Conservation (phyloP, 1,139 yeast genomes). For the Eremothecium sinecaudum region DNA sequence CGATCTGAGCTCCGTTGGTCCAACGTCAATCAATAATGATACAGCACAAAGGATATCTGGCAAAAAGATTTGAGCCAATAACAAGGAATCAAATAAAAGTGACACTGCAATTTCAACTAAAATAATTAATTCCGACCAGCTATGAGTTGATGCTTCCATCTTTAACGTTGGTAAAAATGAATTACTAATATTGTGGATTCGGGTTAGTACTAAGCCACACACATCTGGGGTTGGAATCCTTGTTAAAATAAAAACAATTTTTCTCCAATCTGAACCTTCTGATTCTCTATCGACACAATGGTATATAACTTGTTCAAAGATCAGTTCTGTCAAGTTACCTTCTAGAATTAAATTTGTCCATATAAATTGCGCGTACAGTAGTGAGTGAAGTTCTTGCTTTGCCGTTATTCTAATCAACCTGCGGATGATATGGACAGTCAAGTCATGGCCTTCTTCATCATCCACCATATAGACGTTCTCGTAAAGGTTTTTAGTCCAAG, state of each 20-base stretch:
- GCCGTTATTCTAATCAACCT: slow-evolving; percentile 54
- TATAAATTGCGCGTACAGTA: slow-evolving; percentile 48
- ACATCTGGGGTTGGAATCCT: slow-evolving; percentile 62
- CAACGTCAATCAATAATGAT: slow-evolving; percentile 64
- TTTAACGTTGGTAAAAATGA: slow-evolving; percentile 42
- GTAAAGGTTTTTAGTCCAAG: slow-evolving; percentile 71
- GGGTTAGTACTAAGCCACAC: slow-evolving; percentile 54
- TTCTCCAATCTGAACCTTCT: slow-evolving; percentile 60
- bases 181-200: slow-evolving; percentile 40
- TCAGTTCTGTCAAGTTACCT: slow-evolving; percentile 45
- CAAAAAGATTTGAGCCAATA: slow-evolving; percentile 54
- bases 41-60: slow-evolving; percentile 67
- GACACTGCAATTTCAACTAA: slow-evolving; percentile 58
- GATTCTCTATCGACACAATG: slow-evolving; percentile 70
- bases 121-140: slow-evolving; percentile 66
- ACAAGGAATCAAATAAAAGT: slow-evolving; percentile 62
- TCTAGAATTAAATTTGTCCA: slow-evolving; percentile 65
- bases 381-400: slow-evolving; percentile 33
- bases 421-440: slow-evolving; percentile 53
- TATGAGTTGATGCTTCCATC: slow-evolving; percentile 45
- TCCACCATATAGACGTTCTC: slow-evolving; percentile 45
- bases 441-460: slow-evolving; percentile 50
- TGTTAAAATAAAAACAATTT: slow-evolving; percentile 51
- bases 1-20: slow-evolving; percentile 57
- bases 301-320: slow-evolving; percentile 65